Conservation (phyloP, 208 protist species). For the Herpetomonas tarakana region DNA sequence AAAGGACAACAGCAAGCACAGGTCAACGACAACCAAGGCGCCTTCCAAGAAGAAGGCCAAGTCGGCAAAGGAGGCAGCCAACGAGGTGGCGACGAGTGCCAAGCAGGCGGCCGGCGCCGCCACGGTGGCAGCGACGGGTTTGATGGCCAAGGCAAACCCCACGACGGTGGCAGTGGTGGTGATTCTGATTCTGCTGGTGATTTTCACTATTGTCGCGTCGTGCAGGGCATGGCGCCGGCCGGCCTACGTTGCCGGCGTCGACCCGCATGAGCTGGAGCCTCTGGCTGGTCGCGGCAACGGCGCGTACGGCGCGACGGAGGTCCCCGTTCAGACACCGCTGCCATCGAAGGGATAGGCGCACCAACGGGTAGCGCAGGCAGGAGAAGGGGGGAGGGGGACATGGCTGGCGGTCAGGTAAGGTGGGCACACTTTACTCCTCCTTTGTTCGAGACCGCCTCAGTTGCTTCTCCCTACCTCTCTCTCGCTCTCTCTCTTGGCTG, state of each 20-base stretch:
- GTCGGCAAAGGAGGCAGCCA: not conserved
- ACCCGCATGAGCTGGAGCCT: slow-evolving; percentile 39
- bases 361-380: too few species aligned
- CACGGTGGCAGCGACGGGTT: not conserved
- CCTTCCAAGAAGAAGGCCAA: slow-evolving; percentile 5
- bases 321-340: not conserved
- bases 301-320: slow-evolving; percentile 26
- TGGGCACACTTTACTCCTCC: too few species aligned
- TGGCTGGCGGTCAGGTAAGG: too few species aligned
- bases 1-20: not conserved
- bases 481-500: too few species aligned
- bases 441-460: too few species aligned
- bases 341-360: not conserved
- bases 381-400: too few species aligned
- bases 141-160: slow-evolving; percentile 12
- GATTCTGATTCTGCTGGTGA: slow-evolving; percentile 7
- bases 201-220: slow-evolving; percentile 21
- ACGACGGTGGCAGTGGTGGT: not conserved
- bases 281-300: slow-evolving; percentile 11
- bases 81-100: slow-evolving; percentile 1
- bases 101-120: not conserved
- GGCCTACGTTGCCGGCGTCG: slow-evolving; percentile 37
- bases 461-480: too few species aligned
- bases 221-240: slow-evolving; percentile 25
- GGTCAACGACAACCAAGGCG: slow-evolving; percentile 6